phyloP scores from a whole-genome alignment of 306 rosid species.

The Albizia julibrissin region DNA sequence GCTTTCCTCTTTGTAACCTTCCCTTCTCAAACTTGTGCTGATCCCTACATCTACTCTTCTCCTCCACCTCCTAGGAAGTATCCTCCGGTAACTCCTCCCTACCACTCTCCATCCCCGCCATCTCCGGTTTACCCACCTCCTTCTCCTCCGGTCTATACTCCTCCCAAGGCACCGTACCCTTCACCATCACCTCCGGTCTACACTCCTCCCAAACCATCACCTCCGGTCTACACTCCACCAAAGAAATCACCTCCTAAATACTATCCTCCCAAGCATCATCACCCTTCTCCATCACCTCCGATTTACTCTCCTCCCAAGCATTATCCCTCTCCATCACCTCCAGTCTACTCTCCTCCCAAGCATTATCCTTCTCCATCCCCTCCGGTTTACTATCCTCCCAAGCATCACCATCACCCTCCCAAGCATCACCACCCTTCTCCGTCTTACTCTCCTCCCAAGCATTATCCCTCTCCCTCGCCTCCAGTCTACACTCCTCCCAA shows the following conservation, averaged over 20 bases:
- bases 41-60: constrained; percentile 48
- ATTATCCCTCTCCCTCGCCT: too few relatives aligned
- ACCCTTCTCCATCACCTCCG: neutral
- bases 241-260: neutral
- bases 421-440: too few relatives aligned
- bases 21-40: constrained; percentile 27
- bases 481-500: too few relatives aligned
- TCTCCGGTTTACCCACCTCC: neutral
- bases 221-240: neutral
- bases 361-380: neutral
- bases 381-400: neutral
- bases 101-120: constrained; percentile 1
- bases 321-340: too few relatives aligned
- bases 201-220: neutral
- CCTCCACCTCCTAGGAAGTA: constrained; percentile 38
- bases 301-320: too few relatives aligned
- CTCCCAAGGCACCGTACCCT: neutral
- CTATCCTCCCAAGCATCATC: neutral
- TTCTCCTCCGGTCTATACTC: neutral
- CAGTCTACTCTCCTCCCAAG: neutral
- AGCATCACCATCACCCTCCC: too few relatives aligned
- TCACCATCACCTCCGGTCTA: constrained; percentile 20
- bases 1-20: constrained; percentile 41
- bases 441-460: too few relatives aligned
- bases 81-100: constrained; percentile 8